These are phyloP conservation scores for Naumovozyma baii DNA, from an alignment of 805 yeast species.

Conservation along the genomic window DNA sequence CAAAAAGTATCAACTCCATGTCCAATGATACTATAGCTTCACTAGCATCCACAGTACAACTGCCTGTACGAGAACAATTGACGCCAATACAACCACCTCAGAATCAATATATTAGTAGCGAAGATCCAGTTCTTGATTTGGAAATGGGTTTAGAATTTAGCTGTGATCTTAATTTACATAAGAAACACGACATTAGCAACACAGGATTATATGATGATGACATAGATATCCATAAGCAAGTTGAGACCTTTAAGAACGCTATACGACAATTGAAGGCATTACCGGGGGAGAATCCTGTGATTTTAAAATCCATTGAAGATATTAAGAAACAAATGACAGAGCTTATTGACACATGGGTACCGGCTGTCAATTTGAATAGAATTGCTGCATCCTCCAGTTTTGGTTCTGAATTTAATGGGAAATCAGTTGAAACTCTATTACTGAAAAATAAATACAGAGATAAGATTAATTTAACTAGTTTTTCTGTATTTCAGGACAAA, in stretches of 20 bases:
- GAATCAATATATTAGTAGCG: too few species aligned
- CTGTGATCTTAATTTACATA: too few species aligned
- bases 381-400: slow-evolving; percentile 1
- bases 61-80: too few species aligned
- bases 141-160: too few species aligned
- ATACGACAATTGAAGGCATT: slow-evolving; percentile 11
- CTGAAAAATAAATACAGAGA: slow-evolving; percentile 22
- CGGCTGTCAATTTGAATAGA: slow-evolving; percentile 11
- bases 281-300: slow-evolving; percentile 5
- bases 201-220: slow-evolving; percentile 19
- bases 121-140: too few species aligned
- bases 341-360: slow-evolving; percentile 14
- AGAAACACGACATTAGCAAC: too few species aligned
- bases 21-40: too few species aligned
- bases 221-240: slow-evolving; percentile 10
- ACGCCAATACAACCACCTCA: too few species aligned
- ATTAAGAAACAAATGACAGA: slow-evolving; percentile 11
- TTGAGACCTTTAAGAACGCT: slow-evolving; percentile 10
- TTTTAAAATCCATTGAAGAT: slow-evolving; percentile 10
- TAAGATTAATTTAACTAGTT: slow-evolving; percentile 17
- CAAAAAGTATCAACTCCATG: too few species aligned
- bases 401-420: slow-evolving; percentile 1
- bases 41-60: too few species aligned
- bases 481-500: slow-evolving; percentile 6
- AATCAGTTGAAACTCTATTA: slow-evolving; percentile 24